Conservation (phyloP, 2,329 filamentous ascomycete species). For the Phyllosticta capitalensis region DNA sequence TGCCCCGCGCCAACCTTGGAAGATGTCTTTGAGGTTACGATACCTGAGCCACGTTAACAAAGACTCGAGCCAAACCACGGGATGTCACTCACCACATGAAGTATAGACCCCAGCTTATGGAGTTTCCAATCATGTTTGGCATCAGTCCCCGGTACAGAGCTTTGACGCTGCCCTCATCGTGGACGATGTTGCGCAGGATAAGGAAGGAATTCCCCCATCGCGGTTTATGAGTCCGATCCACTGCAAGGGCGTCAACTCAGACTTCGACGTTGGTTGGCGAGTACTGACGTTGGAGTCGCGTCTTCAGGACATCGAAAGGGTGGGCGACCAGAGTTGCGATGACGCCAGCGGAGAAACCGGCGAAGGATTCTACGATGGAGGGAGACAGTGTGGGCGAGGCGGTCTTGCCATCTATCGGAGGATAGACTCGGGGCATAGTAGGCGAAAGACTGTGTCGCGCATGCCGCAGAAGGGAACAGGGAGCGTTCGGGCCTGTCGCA, state of each 20-base stretch:
- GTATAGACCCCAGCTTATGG: constrained; percentile 82
- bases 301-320: constrained; percentile 93
- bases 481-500: constrained; percentile 4
- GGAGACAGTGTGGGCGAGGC: constrained; percentile 40
- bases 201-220: constrained; percentile 42
- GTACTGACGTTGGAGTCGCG: constrained; percentile 74
- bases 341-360: constrained; percentile 81
- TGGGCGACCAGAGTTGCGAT: constrained; percentile 81
- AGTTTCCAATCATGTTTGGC: constrained; percentile 86
- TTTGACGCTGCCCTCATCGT: constrained; percentile 47
- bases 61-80: background rate
- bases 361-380: constrained; percentile 75
- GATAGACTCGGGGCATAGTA: constrained; percentile 40
- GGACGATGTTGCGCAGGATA: constrained; percentile 43
- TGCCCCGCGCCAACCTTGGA: constrained; percentile 33
- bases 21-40: constrained; percentile 47
- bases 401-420: constrained; percentile 35
- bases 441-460: constrained; percentile 6
- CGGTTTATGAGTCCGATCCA: constrained; percentile 13
- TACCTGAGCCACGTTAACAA: constrained; percentile 31
- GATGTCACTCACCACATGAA: constrained; percentile 53
- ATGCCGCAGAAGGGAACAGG: constrained; percentile 7
- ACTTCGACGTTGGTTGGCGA: background rate
- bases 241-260: constrained; percentile 4
- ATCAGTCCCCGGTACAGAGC: constrained; percentile 84